Percentiles rank a stretch among this genome's conserved stretches.
Conservation (phyloP, 2,329 filamentous ascomycete species). For the Aphanoascus verrucosus region DNA sequence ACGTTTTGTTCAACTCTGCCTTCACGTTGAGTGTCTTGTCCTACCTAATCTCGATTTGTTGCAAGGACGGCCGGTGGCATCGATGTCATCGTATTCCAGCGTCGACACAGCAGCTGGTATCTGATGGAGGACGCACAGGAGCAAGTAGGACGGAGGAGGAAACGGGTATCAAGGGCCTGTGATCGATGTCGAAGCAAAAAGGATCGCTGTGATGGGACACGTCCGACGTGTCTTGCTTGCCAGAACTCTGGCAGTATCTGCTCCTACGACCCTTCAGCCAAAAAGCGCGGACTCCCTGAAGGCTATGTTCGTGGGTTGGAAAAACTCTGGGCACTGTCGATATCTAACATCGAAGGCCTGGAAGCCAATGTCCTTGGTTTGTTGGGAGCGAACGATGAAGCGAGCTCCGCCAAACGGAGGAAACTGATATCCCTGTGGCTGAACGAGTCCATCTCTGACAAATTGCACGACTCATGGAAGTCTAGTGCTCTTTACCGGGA, state of each 20-base stretch:
- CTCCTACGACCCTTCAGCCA: constrained; percentile 36
- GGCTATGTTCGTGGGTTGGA: constrained; percentile 39
- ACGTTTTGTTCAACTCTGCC: background rate
- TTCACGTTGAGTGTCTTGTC: too few relatives aligned
- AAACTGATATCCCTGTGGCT: constrained; percentile 32
- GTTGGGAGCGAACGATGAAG: constrained; percentile 25
- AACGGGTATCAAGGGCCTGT: constrained; percentile 39
- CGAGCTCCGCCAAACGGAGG: constrained; percentile 24
- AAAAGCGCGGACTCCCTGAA: constrained; percentile 38
- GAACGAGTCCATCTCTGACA: constrained; percentile 33
- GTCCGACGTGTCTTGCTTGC: constrained; percentile 36
- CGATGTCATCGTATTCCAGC: background rate
- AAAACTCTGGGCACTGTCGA: constrained; percentile 37
- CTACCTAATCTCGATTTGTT: too few relatives aligned
- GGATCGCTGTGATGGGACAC: constrained; percentile 37
- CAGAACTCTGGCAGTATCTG: constrained; percentile 32
- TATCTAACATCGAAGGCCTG: constrained; percentile 37
- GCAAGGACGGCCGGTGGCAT: background rate
- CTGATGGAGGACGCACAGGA: constrained; percentile 6
- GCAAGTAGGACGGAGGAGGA: constrained; percentile 19
- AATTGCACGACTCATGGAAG: constrained; percentile 37
- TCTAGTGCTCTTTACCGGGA: constrained; percentile 31
- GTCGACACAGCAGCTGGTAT: background rate
- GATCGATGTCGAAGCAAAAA: constrained; percentile 38
- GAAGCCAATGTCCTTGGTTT: constrained; percentile 34